Evolutionary conservation across 208 protist genomes (phyloP).

Genomic region (Crithidia acanthocephali): DNA sequence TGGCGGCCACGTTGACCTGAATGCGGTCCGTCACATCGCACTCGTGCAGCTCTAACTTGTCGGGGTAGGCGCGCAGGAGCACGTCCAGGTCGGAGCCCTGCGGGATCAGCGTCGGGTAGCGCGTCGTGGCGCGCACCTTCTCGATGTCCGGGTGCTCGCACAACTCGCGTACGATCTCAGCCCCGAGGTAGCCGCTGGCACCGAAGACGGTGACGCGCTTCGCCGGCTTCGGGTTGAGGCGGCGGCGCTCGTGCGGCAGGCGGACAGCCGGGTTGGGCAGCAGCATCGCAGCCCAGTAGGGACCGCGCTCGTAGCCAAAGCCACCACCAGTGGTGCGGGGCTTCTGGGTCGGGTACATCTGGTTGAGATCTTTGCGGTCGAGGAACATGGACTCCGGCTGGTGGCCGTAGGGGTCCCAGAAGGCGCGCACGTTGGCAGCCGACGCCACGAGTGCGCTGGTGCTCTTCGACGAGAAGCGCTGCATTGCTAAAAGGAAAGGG

Average conservation of each 20-base stretch:
- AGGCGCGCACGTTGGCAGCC: constrained; percentile 45
- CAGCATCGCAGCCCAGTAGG: constrained; percentile 90
- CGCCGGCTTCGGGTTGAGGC: constrained; percentile 90
- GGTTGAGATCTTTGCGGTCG: constrained; percentile 88
- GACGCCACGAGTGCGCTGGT: constrained; percentile 27
- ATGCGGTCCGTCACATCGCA: constrained; percentile 93
- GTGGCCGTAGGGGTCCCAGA: constrained; percentile 90
- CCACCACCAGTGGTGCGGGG: constrained; percentile 88
- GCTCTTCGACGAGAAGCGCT: constrained; percentile 37
- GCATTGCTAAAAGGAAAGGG: constrained; percentile 41
- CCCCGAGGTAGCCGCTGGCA: constrained; percentile 87
- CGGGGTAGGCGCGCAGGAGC: constrained; percentile 84
- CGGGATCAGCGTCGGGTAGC: constrained; percentile 92
- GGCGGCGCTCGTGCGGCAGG: constrained; percentile 85
- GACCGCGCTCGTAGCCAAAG: constrained; percentile 89
- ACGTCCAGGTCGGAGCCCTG: constrained; percentile 85
- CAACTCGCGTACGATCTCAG: constrained; percentile 89
- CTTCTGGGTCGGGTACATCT: constrained; percentile 93
- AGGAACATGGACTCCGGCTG: constrained; percentile 91
- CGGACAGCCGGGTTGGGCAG: constrained; percentile 90
- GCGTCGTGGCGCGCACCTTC: constrained; percentile 86
- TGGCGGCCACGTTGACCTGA: constrained; percentile 91
- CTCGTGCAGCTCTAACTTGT: constrained; percentile 92
- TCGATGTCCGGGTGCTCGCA: constrained; percentile 91
- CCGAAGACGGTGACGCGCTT: constrained; percentile 91